Evolutionary conservation across 1,284 basidiomycete species (phyloP).

Genomic region (Phellopilus nigrolimitatus): DNA sequence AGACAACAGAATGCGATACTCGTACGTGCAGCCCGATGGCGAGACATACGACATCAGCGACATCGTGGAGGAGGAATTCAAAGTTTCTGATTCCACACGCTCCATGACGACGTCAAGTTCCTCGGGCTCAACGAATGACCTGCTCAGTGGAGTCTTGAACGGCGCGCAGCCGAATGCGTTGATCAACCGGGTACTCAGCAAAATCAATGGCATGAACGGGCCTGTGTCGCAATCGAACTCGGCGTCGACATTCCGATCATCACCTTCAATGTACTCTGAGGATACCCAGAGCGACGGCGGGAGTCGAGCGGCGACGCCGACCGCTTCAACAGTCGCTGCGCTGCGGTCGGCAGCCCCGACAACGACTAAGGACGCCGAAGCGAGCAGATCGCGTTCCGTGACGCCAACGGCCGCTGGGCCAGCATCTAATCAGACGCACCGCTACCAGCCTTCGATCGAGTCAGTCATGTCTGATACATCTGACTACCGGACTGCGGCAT

Average conservation of each 20-base stretch:
- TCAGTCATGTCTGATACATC: conserved; percentile 62
- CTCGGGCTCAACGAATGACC: conserved; percentile 12
- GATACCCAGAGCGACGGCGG: conserved; percentile 35
- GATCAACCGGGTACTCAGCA: conserved; percentile 21
- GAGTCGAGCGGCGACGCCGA: conserved; percentile 37
- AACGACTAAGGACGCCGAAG: conserved; percentile 25
- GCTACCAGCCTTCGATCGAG: conserved; percentile 52
- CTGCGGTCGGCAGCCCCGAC: conserved; percentile 32
- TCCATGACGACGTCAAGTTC: conserved; percentile 24
- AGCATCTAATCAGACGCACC: conserved; percentile 33
- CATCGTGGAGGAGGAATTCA: conserved; percentile 83
- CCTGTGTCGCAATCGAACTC: conserved; percentile 14
- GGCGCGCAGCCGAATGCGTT: conserved; percentile 17
- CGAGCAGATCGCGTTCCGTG: conserved; percentile 31
- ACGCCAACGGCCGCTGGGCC: conserved; percentile 35
- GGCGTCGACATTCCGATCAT: conserved; percentile 30
- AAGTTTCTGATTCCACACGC: conserved; percentile 26
- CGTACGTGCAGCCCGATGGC: conserved; percentile 83
- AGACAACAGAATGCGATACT: conserved; percentile 80
- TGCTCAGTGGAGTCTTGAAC: conserved; percentile 18
- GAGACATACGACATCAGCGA: conserved; percentile 90
- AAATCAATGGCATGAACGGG: conserved; percentile 24
- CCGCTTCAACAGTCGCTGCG: conserved; percentile 30
- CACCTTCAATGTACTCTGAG: conserved; percentile 55
- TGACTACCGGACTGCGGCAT: conserved; percentile 47